Conservation (phyloP, 2,329 filamentous ascomycete species). For the Aspergillus cejpii region DNA sequence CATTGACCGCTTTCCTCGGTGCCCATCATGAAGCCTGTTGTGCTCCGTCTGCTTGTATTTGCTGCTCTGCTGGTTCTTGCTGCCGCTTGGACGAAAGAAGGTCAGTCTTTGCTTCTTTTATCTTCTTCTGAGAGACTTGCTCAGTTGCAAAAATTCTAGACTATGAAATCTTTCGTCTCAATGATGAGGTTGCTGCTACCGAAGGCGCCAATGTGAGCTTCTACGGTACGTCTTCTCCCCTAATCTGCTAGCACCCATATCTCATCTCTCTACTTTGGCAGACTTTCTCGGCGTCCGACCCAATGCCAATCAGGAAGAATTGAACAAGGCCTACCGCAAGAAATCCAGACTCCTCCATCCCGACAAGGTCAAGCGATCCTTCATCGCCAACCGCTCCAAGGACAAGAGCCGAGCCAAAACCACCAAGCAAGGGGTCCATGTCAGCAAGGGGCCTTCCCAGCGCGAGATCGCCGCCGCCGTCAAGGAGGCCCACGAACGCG, state of each 20-base stretch:
- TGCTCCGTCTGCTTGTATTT: slow-evolving; percentile 60
- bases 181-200: slow-evolving; percentile 70
- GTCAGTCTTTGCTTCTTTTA: slow-evolving; percentile 41
- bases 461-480: slow-evolving; percentile 69
- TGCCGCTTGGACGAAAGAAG: slow-evolving; percentile 80
- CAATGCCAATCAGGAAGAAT: slow-evolving; percentile 72
- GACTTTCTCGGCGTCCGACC: slow-evolving; percentile 75
- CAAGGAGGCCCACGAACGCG: slow-evolving; percentile 75
- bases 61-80: slow-evolving; percentile 61
- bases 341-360: slow-evolving; percentile 78
- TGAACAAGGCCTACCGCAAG: slow-evolving; percentile 91
- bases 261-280: slow-evolving; percentile 15
- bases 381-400: slow-evolving; percentile 62
- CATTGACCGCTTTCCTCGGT: slow-evolving; percentile 21
- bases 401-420: slow-evolving; percentile 46
- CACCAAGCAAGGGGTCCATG: slow-evolving; percentile 56
- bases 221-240: slow-evolving; percentile 54
- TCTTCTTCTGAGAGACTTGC: not conserved
- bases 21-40: slow-evolving; percentile 61
- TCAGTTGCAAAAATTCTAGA: slow-evolving; percentile 49
- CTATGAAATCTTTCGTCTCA: slow-evolving; percentile 94
- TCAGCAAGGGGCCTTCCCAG: slow-evolving; percentile 64
- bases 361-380: slow-evolving; percentile 86
- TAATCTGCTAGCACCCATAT: slow-evolving; percentile 2
- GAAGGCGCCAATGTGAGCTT: slow-evolving; percentile 79